Evolutionary conservation across 2,329 filamentous ascomycete genomes (phyloP), one percentile per base, ranked within the genome.

Genomic region (Lachnellula suecica): DNA sequence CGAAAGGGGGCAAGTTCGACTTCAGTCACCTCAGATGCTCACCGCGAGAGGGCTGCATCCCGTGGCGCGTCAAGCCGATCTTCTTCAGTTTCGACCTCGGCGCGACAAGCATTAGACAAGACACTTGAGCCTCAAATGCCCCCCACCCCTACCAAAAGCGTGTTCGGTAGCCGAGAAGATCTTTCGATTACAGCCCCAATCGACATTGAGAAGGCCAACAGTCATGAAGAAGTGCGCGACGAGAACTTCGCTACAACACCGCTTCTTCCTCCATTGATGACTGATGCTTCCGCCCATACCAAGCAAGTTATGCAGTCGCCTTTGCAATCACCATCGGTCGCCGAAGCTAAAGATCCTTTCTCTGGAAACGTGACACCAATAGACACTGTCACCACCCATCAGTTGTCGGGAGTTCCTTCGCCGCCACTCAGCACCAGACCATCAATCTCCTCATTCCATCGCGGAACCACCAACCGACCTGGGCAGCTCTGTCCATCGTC

Each of bases 291-390:
- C n/a, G 69, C 70, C 11, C 69, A 72, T 35, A 63, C 65, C n/a
- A 66, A 74, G 34, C 74, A 82, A 38, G 78, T 83, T 1, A 76
- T 87, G 27, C 81, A 89, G 53, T 95, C 91, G 7, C 91, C 92
- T n/a, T 75, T 96, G 23, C 90, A 95, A 69, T 95, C 91, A 0
- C 91, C 91, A 0, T 87, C 84, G 0, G 81, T 94, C 17, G 89
- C 86, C 9, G 83, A 85, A n/a, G 23, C 58, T 6, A 53, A 55
- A 20, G 64, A 66, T 46, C 56, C 59, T 5, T 59, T 71, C 6
- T 77, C 75, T 15, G 63, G 72, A 45, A 71, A 69, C 41, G 68
- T 71, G 22, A 74, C 75, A 15, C 76, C 77, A 15, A 69, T 75
- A 13, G 76, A 77, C 46, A 48, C 51, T 1, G 56, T 65, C 38